Conservation (phyloP, 2,329 filamentous ascomycete species). For the Diaporthe citri region DNA sequence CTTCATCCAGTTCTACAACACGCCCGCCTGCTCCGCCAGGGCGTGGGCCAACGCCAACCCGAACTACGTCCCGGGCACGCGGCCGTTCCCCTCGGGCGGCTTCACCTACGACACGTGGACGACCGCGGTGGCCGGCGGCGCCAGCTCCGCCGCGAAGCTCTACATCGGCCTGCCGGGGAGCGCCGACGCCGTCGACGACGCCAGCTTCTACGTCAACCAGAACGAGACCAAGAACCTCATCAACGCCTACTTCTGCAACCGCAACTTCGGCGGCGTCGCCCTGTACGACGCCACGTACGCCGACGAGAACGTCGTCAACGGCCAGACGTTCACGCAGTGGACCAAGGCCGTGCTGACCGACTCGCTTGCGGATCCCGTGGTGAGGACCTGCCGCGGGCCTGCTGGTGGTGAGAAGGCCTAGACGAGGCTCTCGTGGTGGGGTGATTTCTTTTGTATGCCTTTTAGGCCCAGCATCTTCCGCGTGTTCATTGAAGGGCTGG, state of each 20-base stretch:
- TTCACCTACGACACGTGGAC: conserved; percentile 62
- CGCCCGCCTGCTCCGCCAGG: conserved; percentile 51
- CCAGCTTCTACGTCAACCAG: conserved; percentile 53
- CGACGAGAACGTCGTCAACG: conserved; percentile 10
- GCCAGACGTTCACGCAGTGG: conserved; percentile 1
- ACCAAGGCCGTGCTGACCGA: conserved; percentile 3
- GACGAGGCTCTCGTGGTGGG: not conserved
- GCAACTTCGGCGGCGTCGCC: conserved; percentile 60
- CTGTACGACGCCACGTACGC: conserved; percentile 57
- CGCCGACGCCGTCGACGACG: conserved; percentile 43
- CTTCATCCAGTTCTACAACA: conserved; percentile 66
- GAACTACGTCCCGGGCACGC: conserved; percentile 45
- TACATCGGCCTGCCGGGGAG: conserved; percentile 59
- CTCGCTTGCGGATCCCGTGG: not conserved
- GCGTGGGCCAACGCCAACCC: conserved; percentile 50
- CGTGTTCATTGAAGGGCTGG: not conserved
- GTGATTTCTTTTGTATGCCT: not conserved
- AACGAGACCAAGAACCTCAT: conserved; percentile 52
- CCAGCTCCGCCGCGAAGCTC: conserved; percentile 58
- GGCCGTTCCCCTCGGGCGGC: conserved; percentile 42
- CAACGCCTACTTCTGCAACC: conserved; percentile 52
- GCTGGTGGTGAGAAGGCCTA: not conserved
- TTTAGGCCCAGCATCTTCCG: not conserved
- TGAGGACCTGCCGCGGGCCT: not conserved
- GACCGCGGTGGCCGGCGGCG: conserved; percentile 48